These are phyloP conservation scores for Malassezia dermatis DNA, from an alignment of 1,284 basidiomycete genomes.

Conservation along the genomic window DNA sequence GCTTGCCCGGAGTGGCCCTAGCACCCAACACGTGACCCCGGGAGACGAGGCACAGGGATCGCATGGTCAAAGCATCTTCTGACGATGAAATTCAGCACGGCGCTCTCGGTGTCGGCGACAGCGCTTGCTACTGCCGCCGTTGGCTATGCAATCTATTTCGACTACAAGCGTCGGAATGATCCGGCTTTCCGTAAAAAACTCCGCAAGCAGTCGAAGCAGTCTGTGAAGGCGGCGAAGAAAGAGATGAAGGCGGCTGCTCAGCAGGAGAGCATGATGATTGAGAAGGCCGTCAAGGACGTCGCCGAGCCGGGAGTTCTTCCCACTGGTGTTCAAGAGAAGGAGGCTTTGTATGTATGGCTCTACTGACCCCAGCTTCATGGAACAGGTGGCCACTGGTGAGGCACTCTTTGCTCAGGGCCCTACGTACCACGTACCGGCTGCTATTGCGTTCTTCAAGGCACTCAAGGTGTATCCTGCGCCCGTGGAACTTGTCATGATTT, in stretches of 20 bases:
- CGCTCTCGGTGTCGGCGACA: constrained; percentile 8
- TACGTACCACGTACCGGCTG: constrained; percentile 54
- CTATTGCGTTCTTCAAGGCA: constrained; percentile 82
- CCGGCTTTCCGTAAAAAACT: constrained; percentile 75
- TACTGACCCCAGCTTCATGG: constrained; percentile 64
- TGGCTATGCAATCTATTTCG: constrained; percentile 61
- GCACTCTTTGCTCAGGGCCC: constrained; percentile 66
- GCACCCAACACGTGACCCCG: constrained; percentile 15
- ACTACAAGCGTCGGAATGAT: constrained; percentile 85
- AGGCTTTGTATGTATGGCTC: constrained; percentile 20
- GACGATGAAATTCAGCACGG: constrained; percentile 13
- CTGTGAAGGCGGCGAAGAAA: constrained; percentile 56
- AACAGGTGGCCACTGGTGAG: constrained; percentile 77
- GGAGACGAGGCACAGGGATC: neutral
- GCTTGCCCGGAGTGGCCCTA: constrained; percentile 4
- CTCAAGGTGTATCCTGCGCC: constrained; percentile 87
- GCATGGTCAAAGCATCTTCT: neutral
- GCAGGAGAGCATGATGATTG: constrained; percentile 26
- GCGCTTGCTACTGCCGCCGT: constrained; percentile 28
- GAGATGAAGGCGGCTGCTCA: constrained; percentile 39
- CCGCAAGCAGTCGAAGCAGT: constrained; percentile 58
- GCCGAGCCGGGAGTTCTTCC: constrained; percentile 50
- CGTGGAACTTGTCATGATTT: constrained; percentile 66
- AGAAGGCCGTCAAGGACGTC: constrained; percentile 27
- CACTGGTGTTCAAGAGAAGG: constrained; percentile 56